These are phyloP conservation scores for Peltaster fructicola DNA, from an alignment of 2,329 filamentous ascomycete species.

Conservation along the genomic window DNA sequence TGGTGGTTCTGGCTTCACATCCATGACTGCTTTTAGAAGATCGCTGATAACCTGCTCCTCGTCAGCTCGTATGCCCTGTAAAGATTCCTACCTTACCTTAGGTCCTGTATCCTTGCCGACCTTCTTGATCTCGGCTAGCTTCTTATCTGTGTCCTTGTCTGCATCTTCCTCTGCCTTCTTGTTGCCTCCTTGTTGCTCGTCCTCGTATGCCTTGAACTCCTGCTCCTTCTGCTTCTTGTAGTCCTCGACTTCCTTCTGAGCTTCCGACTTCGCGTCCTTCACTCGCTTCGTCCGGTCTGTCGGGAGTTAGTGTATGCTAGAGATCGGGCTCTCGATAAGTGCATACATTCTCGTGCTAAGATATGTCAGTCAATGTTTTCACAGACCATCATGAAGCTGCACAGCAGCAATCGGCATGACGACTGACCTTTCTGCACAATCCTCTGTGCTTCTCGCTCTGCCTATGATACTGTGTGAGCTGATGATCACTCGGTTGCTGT, in stretches of 20 bases:
- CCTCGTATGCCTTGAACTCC: conserved; percentile 89
- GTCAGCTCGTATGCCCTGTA: too few relatives aligned
- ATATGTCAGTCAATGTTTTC: conserved; percentile 8
- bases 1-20: conserved; percentile 57
- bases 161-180: conserved; percentile 53
- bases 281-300: conserved; percentile 87
- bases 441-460: conserved; percentile 95
- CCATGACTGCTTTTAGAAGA: conserved; percentile 67
- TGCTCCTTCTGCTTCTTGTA: conserved; percentile 81
- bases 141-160: conserved; percentile 59
- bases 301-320: conserved; percentile 4
- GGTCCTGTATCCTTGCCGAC: conserved; percentile 64
- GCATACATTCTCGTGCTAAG: conserved; percentile 70
- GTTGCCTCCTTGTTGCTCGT: conserved; percentile 86
- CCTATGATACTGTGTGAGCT: conserved; percentile 39
- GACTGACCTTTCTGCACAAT: conserved; percentile 83
- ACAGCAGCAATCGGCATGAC: not conserved
- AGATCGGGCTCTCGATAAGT: conserved; percentile 2
- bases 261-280: conserved; percentile 88
- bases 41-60: conserved; percentile 49
- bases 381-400: not conserved
- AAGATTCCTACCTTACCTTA: conserved; percentile 21
- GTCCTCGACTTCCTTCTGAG: conserved; percentile 92
- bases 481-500: conserved; percentile 7
- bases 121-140: conserved; percentile 66